A percentile compares a stretch with the other conserved stretches of the same genome.
Evolutionary conservation across 768 basidiomycete genomes (phyloP).

Genomic region (Lactifluus echinatus): DNA sequence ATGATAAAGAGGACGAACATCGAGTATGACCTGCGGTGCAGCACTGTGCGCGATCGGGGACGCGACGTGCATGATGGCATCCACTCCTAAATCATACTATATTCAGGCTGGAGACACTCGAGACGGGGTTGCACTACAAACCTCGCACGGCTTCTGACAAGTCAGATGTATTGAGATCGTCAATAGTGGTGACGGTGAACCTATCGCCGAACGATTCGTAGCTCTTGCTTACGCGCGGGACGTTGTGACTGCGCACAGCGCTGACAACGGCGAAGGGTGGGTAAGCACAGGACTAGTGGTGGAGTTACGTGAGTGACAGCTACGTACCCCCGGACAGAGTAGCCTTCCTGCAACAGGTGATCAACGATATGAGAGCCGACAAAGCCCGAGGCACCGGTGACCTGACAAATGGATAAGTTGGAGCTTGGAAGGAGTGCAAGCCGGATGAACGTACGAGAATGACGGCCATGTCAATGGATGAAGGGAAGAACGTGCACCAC

Average conservation of each 20-base stretch:
- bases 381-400: constrained; percentile 39
- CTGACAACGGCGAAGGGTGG: constrained; percentile 2
- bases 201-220: constrained; percentile 18
- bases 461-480: background rate
- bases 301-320: background rate
- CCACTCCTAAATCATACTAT: constrained; percentile 8
- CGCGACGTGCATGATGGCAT: constrained; percentile 18
- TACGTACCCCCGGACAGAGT: constrained; percentile 38
- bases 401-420: constrained; percentile 22
- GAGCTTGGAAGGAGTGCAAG: too few species aligned
- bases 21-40: constrained; percentile 13
- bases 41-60: constrained; percentile 5
- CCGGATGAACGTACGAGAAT: constrained; percentile 1
- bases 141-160: constrained; percentile 20
- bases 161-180: constrained; percentile 22
- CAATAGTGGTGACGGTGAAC: constrained; percentile 19
- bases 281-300: too few species aligned
- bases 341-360: constrained; percentile 38
- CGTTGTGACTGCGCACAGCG: constrained; percentile 20
- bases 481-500: too few species aligned
- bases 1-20: too few species aligned
- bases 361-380: constrained; percentile 22
- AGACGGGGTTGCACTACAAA: background rate
- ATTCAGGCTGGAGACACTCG: background rate
- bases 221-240: constrained; percentile 5